Percentiles rank a stretch among this genome's conserved stretches.
These are phyloP conservation scores for Marsdenia floribunda DNA, from an alignment of 257 asterid genomes.

Conservation along the genomic window DNA sequence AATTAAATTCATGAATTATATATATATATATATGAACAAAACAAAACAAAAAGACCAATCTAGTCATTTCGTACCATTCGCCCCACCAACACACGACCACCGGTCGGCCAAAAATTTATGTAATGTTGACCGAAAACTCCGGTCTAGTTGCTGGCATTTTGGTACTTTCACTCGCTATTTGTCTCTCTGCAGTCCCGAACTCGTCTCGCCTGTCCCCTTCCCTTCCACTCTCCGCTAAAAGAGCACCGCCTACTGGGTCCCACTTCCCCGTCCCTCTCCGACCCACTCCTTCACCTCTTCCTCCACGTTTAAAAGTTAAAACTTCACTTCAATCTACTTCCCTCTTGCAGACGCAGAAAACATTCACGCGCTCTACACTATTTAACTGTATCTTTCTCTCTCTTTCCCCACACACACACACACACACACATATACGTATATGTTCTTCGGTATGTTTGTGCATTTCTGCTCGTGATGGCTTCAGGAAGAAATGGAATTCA, in stretches of 20 bases:
- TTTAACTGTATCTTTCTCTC: neutral
- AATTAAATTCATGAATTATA: no score
- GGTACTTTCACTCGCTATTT: constrained; percentile 17
- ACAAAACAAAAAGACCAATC: constrained; percentile 20
- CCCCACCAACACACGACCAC: constrained; percentile 13
- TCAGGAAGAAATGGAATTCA: constrained; percentile 65
- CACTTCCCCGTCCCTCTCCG: neutral
- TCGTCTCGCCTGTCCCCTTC: constrained; percentile 9
- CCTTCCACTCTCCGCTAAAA: constrained; percentile 22
- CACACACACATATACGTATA: no score
- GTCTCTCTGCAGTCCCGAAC: neutral
- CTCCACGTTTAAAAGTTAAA: constrained; percentile 7
- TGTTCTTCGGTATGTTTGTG: neutral
- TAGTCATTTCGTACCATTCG: constrained; percentile 21
- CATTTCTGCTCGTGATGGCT: constrained; percentile 35
- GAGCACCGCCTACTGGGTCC: constrained; percentile 23
- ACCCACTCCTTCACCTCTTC: neutral
- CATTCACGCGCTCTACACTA: neutral
- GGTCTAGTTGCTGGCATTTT: constrained; percentile 24
- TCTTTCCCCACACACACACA: neutral
- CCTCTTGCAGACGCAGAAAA: neutral
- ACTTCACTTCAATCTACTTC: neutral
- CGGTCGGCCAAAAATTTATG: constrained; percentile 23
- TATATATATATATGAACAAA: no score
- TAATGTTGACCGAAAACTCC: constrained; percentile 30